A percentile compares a stretch with the other conserved stretches of the same genome.
Conservation (phyloP, 371 early-diverging fungal genomes). For the Haplosporangium sp. region DNA sequence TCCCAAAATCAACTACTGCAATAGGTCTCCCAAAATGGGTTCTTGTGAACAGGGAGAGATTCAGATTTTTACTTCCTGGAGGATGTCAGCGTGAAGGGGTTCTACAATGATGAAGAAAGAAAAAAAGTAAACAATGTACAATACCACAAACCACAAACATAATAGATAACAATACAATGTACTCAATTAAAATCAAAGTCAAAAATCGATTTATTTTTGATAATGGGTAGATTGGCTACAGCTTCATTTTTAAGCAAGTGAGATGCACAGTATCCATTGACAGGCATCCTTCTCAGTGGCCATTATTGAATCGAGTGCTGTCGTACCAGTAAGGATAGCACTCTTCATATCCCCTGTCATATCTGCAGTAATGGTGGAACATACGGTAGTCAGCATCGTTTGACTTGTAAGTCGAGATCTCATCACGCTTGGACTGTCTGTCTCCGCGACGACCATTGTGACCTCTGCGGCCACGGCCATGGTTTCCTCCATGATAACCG, state of each 20-base stretch:
- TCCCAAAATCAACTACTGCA: slow-evolving; percentile 51
- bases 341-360: no score
- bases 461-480: background rate
- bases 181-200: no score
- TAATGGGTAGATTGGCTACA: no score
- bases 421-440: background rate
- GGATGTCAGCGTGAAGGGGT: slow-evolving; percentile 57
- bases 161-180: no score
- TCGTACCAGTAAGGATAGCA: no score
- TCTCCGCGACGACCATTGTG: background rate
- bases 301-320: no score
- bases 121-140: no score
- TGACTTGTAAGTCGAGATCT: background rate
- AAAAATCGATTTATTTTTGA: no score
- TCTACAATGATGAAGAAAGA: background rate
- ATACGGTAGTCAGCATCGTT: slow-evolving; percentile 4
- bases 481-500: background rate
- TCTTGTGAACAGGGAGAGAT: slow-evolving; percentile 48
- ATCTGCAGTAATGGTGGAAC: background rate
- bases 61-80: slow-evolving; percentile 63
- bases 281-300: no score
- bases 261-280: no score
- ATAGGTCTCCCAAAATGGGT: slow-evolving; percentile 56
- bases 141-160: no score
- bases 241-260: no score